Evolutionary conservation across 352 stramenopile species (phyloP).

Genomic region (Globisporangium takayamanum): DNA sequence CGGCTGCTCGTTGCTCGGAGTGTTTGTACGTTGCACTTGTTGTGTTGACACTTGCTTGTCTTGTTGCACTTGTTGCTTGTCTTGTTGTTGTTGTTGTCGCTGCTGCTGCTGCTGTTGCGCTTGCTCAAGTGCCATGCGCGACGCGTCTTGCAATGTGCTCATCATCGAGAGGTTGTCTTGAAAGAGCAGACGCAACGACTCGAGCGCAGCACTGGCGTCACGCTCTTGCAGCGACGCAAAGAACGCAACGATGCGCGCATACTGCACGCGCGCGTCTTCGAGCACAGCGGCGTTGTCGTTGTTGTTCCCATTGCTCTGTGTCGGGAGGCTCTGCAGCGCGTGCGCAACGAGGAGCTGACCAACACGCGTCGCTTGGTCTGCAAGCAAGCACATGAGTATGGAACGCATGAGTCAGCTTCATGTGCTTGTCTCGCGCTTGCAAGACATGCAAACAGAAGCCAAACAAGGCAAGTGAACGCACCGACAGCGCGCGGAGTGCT

Average conservation of each 20-base stretch:
- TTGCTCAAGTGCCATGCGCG: constrained; percentile 12
- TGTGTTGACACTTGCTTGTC: neutral
- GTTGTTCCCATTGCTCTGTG: constrained; percentile 2
- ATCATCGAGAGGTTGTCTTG: constrained; percentile 28
- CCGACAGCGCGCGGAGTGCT: neutral
- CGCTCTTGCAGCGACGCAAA: constrained; percentile 29
- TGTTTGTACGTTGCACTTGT: neutral
- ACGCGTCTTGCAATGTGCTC: constrained; percentile 40
- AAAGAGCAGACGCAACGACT: constrained; percentile 34
- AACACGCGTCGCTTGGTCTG: constrained; percentile 48
- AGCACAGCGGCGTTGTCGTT: constrained; percentile 37
- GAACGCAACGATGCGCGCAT: constrained; percentile 28
- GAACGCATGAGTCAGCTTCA: neutral
- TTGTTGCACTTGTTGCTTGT: neutral
- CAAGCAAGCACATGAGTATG: neutral
- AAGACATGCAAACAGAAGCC: neutral
- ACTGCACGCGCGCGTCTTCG: constrained; percentile 42
- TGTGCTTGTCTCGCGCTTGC: neutral
- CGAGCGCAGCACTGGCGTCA: constrained; percentile 29
- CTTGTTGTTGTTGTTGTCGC: neutral
- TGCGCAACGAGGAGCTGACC: constrained; percentile 51
- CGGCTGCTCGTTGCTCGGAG: neutral
- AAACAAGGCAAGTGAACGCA: neutral
- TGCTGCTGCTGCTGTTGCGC: constrained; percentile 4
- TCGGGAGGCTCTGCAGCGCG: constrained; percentile 21